phyloP scores from a whole-genome alignment of 116 monocot species.

The Phalaenopsis hybrid region DNA sequence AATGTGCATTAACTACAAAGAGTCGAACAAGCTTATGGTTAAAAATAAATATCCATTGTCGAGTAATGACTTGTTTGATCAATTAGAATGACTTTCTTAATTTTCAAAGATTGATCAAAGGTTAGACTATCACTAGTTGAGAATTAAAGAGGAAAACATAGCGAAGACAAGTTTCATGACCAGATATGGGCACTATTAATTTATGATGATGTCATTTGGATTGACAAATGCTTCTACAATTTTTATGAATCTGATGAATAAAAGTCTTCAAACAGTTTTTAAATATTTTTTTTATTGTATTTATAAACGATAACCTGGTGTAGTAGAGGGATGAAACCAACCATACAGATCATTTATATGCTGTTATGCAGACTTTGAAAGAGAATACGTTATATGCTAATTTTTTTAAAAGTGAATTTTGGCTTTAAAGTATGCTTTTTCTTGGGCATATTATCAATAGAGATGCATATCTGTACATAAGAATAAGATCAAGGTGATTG shows the following conservation, averaged over 20 bases:
- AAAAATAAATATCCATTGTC: too few species aligned
- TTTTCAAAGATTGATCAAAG: too few species aligned
- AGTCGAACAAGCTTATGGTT: too few species aligned
- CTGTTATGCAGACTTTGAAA: background rate
- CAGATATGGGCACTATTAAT: too few species aligned
- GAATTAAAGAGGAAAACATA: too few species aligned
- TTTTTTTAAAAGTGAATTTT: background rate
- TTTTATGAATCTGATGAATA: background rate
- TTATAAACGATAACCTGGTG: background rate
- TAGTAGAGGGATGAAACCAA: background rate
- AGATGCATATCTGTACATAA: background rate
- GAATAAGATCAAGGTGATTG: background rate
- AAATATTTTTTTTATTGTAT: background rate
- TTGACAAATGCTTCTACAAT: background rate
- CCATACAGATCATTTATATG: background rate
- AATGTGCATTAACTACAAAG: too few species aligned
- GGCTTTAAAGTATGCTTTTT: background rate
- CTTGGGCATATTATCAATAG: background rate
- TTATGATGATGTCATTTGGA: background rate
- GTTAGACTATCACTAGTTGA: too few species aligned
- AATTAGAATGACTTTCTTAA: too few species aligned
- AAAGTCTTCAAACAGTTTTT: background rate
- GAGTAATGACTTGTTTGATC: too few species aligned
- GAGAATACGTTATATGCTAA: background rate
- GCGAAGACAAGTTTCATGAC: too few species aligned